Evolutionary conservation across 2,329 filamentous ascomycete species (phyloP).

Genomic region (Aspergillus vadensis): DNA sequence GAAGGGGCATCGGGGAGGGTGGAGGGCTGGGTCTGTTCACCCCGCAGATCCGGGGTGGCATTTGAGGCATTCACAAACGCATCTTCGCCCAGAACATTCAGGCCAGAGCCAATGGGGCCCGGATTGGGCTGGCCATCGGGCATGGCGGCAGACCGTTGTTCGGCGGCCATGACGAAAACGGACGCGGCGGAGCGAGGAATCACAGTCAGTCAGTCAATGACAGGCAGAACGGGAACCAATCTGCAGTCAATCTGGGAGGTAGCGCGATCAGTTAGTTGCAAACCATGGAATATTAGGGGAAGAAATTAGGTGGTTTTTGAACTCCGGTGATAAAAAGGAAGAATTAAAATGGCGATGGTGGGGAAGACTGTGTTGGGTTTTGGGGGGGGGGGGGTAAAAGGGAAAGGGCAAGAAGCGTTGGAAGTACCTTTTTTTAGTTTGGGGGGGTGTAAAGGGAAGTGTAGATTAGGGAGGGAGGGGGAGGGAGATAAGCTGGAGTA

Average conservation of each 20-base stretch:
- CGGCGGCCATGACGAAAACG: conserved; percentile 27
- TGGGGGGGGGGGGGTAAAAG: neutral
- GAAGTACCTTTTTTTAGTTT: neutral
- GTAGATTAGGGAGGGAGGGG: neutral
- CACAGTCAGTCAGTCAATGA: neutral
- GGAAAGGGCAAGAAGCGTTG: neutral
- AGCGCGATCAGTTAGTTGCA: conserved; percentile 11
- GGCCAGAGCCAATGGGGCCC: conserved; percentile 31
- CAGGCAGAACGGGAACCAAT: neutral
- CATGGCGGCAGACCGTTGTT: conserved; percentile 27
- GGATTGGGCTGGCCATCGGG: conserved; percentile 35
- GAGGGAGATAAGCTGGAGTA: conserved; percentile 12
- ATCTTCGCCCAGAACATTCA: conserved; percentile 29
- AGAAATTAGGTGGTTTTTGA: no score
- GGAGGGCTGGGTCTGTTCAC: conserved; percentile 23
- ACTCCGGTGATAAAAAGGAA: neutral
- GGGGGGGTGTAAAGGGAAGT: neutral
- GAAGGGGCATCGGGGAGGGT: conserved; percentile 27
- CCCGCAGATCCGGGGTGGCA: conserved; percentile 30
- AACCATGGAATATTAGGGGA: conserved; percentile 3
- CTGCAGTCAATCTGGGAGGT: conserved; percentile 9
- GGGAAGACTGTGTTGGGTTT: neutral
- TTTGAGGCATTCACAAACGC: conserved; percentile 32
- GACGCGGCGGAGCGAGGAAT: conserved; percentile 7
- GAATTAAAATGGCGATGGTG: neutral